Percentiles rank a stretch among this genome's conserved stretches.
These are phyloP conservation scores for Podaxis carcinomalis DNA, from an alignment of 768 basidiomycete genomes.

Conservation along the genomic window DNA sequence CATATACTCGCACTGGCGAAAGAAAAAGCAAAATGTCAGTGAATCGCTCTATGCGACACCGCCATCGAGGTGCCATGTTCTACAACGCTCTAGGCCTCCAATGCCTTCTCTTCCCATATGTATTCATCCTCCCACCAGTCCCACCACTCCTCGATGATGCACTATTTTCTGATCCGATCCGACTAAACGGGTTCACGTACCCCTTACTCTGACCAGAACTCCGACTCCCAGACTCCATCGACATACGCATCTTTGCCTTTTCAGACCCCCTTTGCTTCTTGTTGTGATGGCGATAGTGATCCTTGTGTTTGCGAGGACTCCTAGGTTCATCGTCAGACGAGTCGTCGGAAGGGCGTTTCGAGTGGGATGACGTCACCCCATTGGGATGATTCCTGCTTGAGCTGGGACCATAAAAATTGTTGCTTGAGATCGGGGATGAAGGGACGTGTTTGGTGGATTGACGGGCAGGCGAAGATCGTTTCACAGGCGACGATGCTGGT, in stretches of 20 bases:
- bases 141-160: neutral
- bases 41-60: neutral
- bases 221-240: neutral
- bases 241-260: neutral
- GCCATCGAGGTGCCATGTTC: too few species aligned
- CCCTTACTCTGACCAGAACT: neutral
- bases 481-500: constrained; percentile 7
- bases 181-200: constrained; percentile 1
- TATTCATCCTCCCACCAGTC: constrained; percentile 9
- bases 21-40: neutral
- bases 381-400: neutral
- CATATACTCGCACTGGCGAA: neutral
- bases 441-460: neutral
- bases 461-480: neutral
- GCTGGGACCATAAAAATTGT: constrained; percentile 11
- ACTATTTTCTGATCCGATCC: constrained; percentile 8
- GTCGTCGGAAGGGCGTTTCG: neutral
- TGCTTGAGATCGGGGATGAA: constrained; percentile 11
- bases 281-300: neutral
- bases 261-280: neutral
- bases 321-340: neutral
- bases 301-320: neutral
- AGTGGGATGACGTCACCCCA: neutral
- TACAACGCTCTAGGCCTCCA: constrained; percentile 10
- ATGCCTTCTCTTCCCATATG: constrained; percentile 9